A percentile compares a stretch with the other conserved stretches of the same genome.
Conservation (phyloP, 2,329 filamentous ascomycete species). For the Calycina herbarum region DNA sequence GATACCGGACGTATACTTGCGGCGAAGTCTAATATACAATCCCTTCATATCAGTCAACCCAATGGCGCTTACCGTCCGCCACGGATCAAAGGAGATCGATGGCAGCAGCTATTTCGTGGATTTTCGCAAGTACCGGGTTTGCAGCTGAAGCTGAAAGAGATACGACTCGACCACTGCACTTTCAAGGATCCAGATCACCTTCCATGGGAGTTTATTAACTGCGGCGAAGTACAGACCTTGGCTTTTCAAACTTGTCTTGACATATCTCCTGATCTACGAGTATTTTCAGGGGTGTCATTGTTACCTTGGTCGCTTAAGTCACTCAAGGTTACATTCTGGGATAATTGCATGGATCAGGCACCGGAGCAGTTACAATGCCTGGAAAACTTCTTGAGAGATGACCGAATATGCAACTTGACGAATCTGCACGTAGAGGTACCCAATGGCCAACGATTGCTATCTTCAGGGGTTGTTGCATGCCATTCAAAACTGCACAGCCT, state of each 20-base stretch:
- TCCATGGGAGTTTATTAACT: background rate
- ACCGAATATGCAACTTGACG: background rate
- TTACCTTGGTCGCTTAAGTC: background rate
- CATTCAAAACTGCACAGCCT: background rate
- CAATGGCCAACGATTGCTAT: background rate
- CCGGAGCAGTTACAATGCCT: background rate
- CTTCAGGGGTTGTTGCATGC: background rate
- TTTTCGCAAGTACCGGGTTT: background rate
- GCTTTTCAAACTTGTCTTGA: background rate
- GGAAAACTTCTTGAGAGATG: background rate
- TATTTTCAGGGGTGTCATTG: background rate
- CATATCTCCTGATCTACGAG: background rate
- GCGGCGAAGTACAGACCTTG: background rate
- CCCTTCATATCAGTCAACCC: background rate
- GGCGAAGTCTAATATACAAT: background rate
- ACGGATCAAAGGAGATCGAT: background rate
- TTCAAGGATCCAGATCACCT: background rate
- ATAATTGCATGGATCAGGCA: background rate
- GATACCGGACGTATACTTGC: background rate
- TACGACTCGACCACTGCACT: background rate
- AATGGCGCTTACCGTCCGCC: background rate
- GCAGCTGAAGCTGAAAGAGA: background rate
- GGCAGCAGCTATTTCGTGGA: background rate
- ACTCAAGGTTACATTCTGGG: background rate
- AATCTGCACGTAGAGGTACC: background rate